Conservation (phyloP, 257 asterid genomes). For the Cynanchum wilfordii region DNA sequence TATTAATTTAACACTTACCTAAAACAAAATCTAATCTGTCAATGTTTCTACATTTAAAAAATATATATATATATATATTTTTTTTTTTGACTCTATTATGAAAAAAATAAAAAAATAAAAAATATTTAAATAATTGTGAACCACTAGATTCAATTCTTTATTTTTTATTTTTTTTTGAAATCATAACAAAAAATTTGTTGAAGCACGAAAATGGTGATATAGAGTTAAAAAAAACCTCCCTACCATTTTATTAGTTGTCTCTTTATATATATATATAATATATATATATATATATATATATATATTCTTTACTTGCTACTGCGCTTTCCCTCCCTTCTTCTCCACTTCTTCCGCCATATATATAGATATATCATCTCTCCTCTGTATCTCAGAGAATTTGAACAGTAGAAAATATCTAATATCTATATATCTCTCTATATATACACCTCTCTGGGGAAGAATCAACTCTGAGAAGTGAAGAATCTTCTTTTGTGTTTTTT, state of each 20-base stretch:
- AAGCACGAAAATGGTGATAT: background rate
- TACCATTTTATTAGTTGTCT: background rate
- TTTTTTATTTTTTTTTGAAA: too few relatives aligned
- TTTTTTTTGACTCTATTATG: too few relatives aligned
- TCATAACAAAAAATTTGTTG: background rate
- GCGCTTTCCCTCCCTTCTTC: slow-evolving; percentile 8
- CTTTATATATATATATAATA: slow-evolving; percentile 9
- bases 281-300: background rate
- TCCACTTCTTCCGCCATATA: background rate
- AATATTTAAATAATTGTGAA: too few relatives aligned
- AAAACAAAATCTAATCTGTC: background rate
- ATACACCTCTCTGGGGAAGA: background rate
- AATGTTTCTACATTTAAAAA: background rate
- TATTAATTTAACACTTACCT: background rate
- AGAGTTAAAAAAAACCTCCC: too few relatives aligned
- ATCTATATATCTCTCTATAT: too few relatives aligned
- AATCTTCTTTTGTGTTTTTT: background rate
- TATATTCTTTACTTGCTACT: slow-evolving; percentile 4
- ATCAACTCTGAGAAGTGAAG: background rate
- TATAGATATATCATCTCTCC: background rate
- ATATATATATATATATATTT: too few relatives aligned
- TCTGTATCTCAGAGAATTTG: background rate
- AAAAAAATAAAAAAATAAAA: too few relatives aligned
- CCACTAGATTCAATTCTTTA: too few relatives aligned
- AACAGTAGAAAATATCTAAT: too few relatives aligned